Percentiles rank a stretch among this genome's conserved stretches.
phyloP scores from a whole-genome alignment of 179 eudicot genomes.

The Beta lomatogona region DNA sequence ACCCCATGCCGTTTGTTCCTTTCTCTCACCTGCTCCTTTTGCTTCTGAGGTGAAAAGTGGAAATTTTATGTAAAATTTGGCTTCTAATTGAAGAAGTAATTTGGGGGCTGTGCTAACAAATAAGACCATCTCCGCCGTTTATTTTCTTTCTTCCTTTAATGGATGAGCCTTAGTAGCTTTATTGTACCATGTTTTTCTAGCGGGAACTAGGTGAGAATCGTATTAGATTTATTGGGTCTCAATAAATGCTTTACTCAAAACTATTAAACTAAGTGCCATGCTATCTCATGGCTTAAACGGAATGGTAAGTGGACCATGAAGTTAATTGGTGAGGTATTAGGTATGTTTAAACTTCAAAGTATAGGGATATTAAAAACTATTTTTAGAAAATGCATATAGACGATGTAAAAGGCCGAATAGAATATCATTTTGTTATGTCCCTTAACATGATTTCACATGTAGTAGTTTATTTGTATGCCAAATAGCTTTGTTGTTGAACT shows the following conservation, averaged over 20 bases:
- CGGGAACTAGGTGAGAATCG: not conserved
- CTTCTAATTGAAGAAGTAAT: not conserved
- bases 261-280: not conserved
- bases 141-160: not conserved
- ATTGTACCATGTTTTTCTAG: not conserved
- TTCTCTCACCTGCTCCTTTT: not conserved
- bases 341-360: not conserved
- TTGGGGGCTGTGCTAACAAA: not conserved
- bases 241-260: not conserved
- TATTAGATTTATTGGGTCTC: not conserved
- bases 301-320: not conserved
- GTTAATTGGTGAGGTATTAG: not conserved
- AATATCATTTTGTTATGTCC: not conserved
- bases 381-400: not conserved
- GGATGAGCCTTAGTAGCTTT: not conserved
- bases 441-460: slow-evolving; percentile 9
- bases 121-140: not conserved
- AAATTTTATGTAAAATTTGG: not conserved
- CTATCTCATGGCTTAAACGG: not conserved
- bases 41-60: slow-evolving; percentile 1
- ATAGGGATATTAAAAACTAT: not conserved
- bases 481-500: no score
- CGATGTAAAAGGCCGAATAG: not conserved
- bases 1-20: not conserved
- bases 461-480: not conserved